Conservation (phyloP, 441 rosid genomes). For the Croton laevigatus region DNA sequence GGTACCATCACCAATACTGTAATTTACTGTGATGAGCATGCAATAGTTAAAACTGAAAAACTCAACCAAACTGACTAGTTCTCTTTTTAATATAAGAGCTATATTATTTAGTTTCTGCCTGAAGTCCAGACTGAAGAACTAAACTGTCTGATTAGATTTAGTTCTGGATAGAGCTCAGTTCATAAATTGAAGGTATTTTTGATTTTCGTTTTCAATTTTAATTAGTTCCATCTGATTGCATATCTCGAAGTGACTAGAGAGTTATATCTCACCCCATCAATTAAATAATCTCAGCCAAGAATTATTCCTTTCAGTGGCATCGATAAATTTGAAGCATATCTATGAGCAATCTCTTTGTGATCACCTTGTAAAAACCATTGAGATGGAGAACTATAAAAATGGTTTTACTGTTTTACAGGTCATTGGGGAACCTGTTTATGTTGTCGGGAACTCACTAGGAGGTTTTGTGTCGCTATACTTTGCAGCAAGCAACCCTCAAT, state of each 20-base stretch:
- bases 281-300: not conserved
- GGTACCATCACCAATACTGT: not conserved
- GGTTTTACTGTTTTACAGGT: conserved; percentile 39
- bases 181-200: too few relatives aligned
- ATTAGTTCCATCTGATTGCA: too few relatives aligned
- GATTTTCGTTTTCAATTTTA: too few relatives aligned
- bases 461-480: conserved; percentile 82
- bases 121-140: too few relatives aligned
- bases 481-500: conserved; percentile 73
- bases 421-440: conserved; percentile 82
- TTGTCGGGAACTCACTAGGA: conserved; percentile 93
- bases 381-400: not conserved
- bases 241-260: not conserved
- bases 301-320: not conserved
- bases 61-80: too few relatives aligned
- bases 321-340: not conserved
- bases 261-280: not conserved
- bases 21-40: too few relatives aligned
- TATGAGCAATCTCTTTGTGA: not conserved
- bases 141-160: too few relatives aligned
- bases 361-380: not conserved
- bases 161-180: too few relatives aligned
- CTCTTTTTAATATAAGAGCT: too few relatives aligned
- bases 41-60: too few relatives aligned
- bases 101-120: too few relatives aligned